Conservation (phyloP, 169 alveolate genomes). For the Eimeria maxima region DNA sequence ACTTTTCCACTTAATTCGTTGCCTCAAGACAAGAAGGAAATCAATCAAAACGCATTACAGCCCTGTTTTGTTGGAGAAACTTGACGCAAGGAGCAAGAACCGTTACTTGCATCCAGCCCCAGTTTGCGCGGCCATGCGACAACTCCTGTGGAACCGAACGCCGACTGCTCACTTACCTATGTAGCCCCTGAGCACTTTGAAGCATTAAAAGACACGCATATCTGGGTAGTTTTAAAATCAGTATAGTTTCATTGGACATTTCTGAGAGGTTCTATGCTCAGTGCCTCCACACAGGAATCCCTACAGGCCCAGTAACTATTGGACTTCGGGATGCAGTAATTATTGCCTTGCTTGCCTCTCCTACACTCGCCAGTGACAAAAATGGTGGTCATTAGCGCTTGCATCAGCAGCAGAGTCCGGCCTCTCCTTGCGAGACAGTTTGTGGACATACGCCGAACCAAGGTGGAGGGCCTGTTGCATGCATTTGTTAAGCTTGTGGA, state of each 20-base stretch:
- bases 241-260: not conserved
- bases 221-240: not conserved
- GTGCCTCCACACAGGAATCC: not conserved
- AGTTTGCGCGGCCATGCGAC: slow-evolving; percentile 39
- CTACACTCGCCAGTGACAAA: not conserved
- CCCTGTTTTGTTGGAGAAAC: not conserved
- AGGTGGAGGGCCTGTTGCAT: slow-evolving; percentile 91
- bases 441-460: slow-evolving; percentile 92
- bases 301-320: not conserved
- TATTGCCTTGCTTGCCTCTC: not conserved
- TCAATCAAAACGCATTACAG: not conserved
- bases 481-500: slow-evolving; percentile 89
- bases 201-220: not conserved
- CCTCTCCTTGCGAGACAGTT: slow-evolving; percentile 94
- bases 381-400: slow-evolving; percentile 92
- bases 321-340: slow-evolving; percentile 52
- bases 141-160: slow-evolving; percentile 6
- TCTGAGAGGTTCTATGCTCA: not conserved
- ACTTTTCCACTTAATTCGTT: not conserved
- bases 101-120: slow-evolving; percentile 37
- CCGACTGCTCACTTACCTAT: slow-evolving; percentile 20
- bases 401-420: slow-evolving; percentile 89
- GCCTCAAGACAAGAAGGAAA: not conserved
- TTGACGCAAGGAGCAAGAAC: not conserved
- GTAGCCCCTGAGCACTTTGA: not conserved